These are phyloP conservation scores for Claviceps paspali DNA, from an alignment of 2,329 filamentous ascomycete genomes.

Conservation along the genomic window DNA sequence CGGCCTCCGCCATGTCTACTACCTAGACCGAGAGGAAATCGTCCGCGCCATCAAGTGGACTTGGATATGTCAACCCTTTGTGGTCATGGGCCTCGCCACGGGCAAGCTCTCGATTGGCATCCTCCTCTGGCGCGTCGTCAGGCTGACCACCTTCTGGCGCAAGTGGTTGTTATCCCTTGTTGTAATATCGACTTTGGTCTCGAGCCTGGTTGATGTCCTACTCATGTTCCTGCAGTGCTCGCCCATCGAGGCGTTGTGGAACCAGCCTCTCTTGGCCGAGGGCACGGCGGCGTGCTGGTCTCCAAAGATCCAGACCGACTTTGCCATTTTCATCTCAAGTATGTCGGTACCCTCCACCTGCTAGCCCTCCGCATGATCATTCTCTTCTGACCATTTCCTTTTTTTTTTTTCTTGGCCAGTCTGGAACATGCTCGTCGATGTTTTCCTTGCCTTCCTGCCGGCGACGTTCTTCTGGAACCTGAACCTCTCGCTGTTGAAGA, in stretches of 20 bases:
- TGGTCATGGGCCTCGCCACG: constrained; percentile 3
- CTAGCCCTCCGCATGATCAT: too few species aligned
- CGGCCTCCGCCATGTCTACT: constrained; percentile 1
- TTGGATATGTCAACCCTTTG: constrained; percentile 4
- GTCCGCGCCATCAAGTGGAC: background rate
- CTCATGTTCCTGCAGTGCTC: constrained; percentile 5
- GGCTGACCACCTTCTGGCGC: constrained; percentile 4
- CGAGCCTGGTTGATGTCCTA: background rate
- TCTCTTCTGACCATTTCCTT: too few species aligned
- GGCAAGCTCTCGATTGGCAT: constrained; percentile 5
- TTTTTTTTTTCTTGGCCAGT: background rate
- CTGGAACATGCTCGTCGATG: constrained; percentile 5
- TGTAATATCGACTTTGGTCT: background rate
- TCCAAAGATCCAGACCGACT: background rate
- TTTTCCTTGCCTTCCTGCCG: constrained; percentile 3
- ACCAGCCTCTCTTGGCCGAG: background rate
- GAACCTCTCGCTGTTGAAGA: constrained; percentile 1
- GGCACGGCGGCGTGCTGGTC: constrained; percentile 1
- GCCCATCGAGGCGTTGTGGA: constrained; percentile 1
- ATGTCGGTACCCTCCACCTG: too few species aligned
- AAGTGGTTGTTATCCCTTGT: constrained; percentile 1
- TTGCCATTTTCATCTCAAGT: constrained; percentile 4
- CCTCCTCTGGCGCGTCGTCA: constrained; percentile 3
- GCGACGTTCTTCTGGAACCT: constrained; percentile 4
- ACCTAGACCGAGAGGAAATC: background rate